Base-by-base conservation (phyloP, 116 monocot genomes). In the Papilionanthe hybrid region DNA sequence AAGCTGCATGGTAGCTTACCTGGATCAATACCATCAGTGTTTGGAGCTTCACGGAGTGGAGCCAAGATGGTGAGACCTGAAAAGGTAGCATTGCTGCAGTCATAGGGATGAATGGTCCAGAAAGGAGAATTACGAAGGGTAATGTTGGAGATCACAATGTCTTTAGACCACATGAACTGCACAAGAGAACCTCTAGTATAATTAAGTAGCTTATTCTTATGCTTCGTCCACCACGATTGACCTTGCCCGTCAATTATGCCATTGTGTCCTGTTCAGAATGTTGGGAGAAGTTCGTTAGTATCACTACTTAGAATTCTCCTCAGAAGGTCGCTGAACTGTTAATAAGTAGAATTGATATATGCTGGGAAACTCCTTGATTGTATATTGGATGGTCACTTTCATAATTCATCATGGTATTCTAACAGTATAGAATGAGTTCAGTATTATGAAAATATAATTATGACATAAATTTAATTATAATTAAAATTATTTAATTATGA, bases 21-120 rank as follows among this genome's bases (percentile, higher is more conserved):
- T 77, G 93, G 93, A 85, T 95, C 93, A 22, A 95, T 93, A 73
- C 95, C 95, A 85, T 95, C 95, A 22, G 93, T 95, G 75, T 95
- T 95, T 49, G 95, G 93, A 86, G 93, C 91, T 42, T 81, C 86
- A 77, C 18, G 56, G 37, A 95, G 79, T 23, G 93, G 93, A 28
- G 91, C 85, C 79, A 93, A 87, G 28, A 95, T 92, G 80, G 95
- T 95, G 11, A 89, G 87, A 85, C 89, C 83, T 71, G 87, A 83
- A 57, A 95, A 77, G 28, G 92, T 95, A 47, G 92, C 81, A 79
- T 95, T 95, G 49, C 85, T 87, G 86, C 95, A 92, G 47, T 91
- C 92, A 82, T 86, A 95, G 19, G 92, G 95, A 84, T 95, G 95
- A 30, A 95, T 85, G 41, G 92, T 89, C 95, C 95, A 95, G 78